phyloP scores from a whole-genome alignment of 1,284 basidiomycete genomes.

The Cystobasidiaceae sp. region DNA sequence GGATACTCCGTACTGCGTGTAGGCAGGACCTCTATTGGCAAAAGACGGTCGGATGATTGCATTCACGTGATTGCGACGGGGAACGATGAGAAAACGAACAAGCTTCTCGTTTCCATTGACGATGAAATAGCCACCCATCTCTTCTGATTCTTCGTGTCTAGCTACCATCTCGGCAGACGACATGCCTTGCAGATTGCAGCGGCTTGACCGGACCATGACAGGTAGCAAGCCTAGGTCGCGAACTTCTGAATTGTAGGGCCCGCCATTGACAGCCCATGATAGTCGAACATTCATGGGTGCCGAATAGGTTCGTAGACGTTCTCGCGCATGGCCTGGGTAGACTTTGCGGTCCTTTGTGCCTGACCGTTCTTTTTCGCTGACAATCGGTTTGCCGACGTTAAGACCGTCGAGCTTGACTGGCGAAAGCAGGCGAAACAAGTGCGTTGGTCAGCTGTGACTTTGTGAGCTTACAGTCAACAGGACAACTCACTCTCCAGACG shows the following conservation, averaged over 20 bases:
- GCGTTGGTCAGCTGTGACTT: not conserved
- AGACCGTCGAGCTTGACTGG: slow-evolving; percentile 87
- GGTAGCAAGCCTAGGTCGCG: slow-evolving; percentile 89
- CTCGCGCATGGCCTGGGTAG: slow-evolving; percentile 80
- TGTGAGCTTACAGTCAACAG: not conserved
- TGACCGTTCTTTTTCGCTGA: slow-evolving; percentile 70
- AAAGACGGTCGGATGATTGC: slow-evolving; percentile 81
- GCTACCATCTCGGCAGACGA: slow-evolving; percentile 80
- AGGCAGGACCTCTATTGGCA: slow-evolving; percentile 85
- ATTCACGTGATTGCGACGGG: slow-evolving; percentile 81
- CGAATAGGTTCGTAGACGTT: slow-evolving; percentile 85
- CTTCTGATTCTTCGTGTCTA: slow-evolving; percentile 92
- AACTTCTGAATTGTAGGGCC: slow-evolving; percentile 66
- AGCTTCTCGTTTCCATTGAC: slow-evolving; percentile 99
- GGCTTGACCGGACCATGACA: slow-evolving; percentile 94
- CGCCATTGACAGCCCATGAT: slow-evolving; percentile 74
- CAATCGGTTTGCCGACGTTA: slow-evolving; percentile 76
- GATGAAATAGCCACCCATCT: slow-evolving; percentile 98
- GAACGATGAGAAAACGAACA: slow-evolving; percentile 92
- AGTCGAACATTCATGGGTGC: slow-evolving; percentile 86
- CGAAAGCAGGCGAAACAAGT: not conserved
- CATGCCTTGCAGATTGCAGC: slow-evolving; percentile 84
- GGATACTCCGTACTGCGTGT: slow-evolving; percentile 89
- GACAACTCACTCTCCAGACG: slow-evolving; percentile 45
- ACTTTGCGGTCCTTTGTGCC: slow-evolving; percentile 68